Evolutionary conservation across 371 early-diverging fungal species (phyloP).

Genomic region (Conidiobolus incongruus): DNA sequence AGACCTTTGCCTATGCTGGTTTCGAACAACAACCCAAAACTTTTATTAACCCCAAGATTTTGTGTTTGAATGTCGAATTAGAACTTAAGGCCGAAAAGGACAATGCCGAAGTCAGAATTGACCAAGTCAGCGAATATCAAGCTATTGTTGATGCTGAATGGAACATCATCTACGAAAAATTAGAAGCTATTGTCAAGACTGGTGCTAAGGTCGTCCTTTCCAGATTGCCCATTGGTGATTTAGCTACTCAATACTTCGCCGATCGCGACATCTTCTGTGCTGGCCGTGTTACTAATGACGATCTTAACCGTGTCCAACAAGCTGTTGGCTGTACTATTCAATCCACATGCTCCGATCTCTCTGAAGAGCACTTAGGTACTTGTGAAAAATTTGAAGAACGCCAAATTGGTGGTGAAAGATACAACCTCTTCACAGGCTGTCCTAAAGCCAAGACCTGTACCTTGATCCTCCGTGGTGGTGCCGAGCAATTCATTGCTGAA

Average conservation of each 20-base stretch:
- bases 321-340: conserved; percentile 93
- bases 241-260: conserved; percentile 99
- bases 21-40: conserved; percentile 99
- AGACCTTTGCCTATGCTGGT: conserved; percentile 99
- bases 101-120: conserved; percentile 98
- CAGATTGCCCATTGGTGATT: conserved; percentile 96
- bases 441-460: conserved; percentile 89
- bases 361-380: conserved; percentile 60
- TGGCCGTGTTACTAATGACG: conserved; percentile 91
- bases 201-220: conserved; percentile 99
- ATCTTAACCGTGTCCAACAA: conserved; percentile 81
- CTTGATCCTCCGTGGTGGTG: conserved; percentile 94
- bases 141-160: conserved; percentile 99
- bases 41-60: conserved; percentile 85
- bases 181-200: conserved; percentile 89
- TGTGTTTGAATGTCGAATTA: conserved; percentile 94
- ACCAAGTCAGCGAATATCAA: conserved; percentile 94
- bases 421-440: conserved; percentile 91
- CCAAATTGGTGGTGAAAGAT: conserved; percentile 95
- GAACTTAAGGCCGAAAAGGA: conserved; percentile 99
- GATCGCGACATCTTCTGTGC: conserved; percentile 98
- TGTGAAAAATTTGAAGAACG: conserved; percentile 93
- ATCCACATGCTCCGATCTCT: conserved; percentile 74
- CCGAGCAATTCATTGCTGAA: conserved; percentile 98
- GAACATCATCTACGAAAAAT: conserved; percentile 96